Evolutionary conservation across 805 yeast species (phyloP).

Genomic region (Schwanniomyces pseudopolymorphus): DNA sequence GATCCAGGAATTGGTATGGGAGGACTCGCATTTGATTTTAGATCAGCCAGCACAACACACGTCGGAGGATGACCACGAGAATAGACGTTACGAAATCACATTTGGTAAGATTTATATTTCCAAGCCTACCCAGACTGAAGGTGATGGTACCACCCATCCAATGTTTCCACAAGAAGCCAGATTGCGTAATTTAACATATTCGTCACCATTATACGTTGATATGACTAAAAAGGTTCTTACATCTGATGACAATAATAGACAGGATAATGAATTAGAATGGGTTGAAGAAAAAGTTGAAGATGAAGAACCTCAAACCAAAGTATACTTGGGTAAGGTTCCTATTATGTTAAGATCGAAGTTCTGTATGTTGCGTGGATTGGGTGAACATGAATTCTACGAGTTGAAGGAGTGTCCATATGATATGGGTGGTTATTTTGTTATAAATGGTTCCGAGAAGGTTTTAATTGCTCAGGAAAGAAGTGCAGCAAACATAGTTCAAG

Average conservation of each 20-base stretch:
- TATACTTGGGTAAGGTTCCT: conserved; percentile 94
- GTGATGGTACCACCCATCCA: conserved; percentile 99
- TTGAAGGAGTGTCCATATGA: conserved; percentile 98
- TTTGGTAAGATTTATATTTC: conserved; percentile 97
- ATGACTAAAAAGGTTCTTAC: conserved; percentile 88
- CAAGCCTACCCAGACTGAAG: conserved; percentile 97
- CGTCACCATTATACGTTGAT: conserved; percentile 94
- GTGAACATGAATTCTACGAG: conserved; percentile 91
- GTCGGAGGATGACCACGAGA: conserved; percentile 83
- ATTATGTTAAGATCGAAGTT: conserved; percentile 96
- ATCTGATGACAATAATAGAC: conserved; percentile 67
- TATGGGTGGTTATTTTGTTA: conserved; percentile 99
- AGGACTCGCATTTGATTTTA: conserved; percentile 87
- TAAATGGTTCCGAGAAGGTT: conserved; percentile 97
- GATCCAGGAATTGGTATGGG: conserved; percentile 94
- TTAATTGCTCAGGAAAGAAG: conserved; percentile 97
- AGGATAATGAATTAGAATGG: conserved; percentile 46
- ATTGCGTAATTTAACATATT: conserved; percentile 90
- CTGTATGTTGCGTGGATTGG: conserved; percentile 85
- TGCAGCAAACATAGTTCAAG: conserved; percentile 98
- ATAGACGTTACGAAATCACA: conserved; percentile 92
- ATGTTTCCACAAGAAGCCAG: conserved; percentile 98
- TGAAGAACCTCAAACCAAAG: conserved; percentile 67
- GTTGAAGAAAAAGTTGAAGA: conserved; percentile 50
- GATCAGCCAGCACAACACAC: conserved; percentile 99